Evolutionary conservation across 345 rosid genomes (phyloP), one percentile per base, ranked within the genome.

Genomic region (Erodium maritimum): DNA sequence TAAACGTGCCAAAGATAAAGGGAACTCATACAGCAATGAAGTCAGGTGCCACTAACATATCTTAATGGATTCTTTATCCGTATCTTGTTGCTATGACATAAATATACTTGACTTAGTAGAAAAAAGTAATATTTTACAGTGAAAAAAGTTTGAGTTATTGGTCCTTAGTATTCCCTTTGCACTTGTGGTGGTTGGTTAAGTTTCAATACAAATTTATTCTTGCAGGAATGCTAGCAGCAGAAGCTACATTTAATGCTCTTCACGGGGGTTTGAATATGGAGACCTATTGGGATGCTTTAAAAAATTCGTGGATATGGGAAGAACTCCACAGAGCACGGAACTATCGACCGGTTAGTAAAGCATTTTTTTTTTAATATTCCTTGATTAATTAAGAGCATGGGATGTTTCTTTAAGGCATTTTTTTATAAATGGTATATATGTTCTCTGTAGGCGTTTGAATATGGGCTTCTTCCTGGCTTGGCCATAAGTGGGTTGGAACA

Each of bases 21-120:
- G 98, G 98, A 60, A 86, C 96, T n/a, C 98, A 91, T 60, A 88
- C 98, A 18, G 95, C 98, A 55, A 88, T 91, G 96, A 91, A 91
- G 77, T 91, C 98, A 81, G 98, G 97, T 88, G 58, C 23, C 1
- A 54, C 16, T 50, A 17, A 42, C 25, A 21, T 37, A 22, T 45
- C 6, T 53, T 42, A 42, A 42, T 16, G 48, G 48, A 13, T 42
- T 42, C 48, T 16, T 14, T 42, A 42, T 42, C 12, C 17, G 8
- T 42, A 42, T 12, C 25, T 21, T 48, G 4, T 55, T 56, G 8
- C 50, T 46, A 19, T 17, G 51, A 13, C 51, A 52, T 22, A 42
- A 51, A 23, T 25, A 55, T 54, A 42, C 58, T 11, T 18, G n/a
- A 51, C 48, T 57, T 19, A 54, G 60, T 12, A 29, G 9, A 29